These are phyloP conservation scores for Solanum neorickii DNA, from an alignment of 257 asterid species.

Conservation along the genomic window DNA sequence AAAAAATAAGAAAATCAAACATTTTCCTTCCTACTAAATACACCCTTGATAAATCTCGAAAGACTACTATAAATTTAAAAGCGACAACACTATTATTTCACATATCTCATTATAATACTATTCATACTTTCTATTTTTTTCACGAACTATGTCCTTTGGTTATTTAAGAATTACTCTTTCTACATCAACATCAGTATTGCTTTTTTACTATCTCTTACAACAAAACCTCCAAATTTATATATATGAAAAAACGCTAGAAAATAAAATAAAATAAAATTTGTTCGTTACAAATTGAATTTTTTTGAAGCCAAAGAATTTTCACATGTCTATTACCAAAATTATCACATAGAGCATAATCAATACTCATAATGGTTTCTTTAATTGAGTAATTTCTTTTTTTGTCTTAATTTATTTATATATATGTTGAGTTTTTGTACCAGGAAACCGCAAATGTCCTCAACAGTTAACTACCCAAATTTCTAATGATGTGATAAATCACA, in stretches of 20 bases:
- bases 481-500: no score
- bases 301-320: not conserved
- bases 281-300: not conserved
- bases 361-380: not conserved
- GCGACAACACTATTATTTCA: not conserved
- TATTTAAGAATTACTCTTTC: not conserved
- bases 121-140: not conserved
- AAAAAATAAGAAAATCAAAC: not conserved
- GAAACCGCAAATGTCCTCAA: no score
- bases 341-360: not conserved
- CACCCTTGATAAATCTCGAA: not conserved
- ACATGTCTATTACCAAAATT: not conserved
- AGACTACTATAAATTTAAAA: not conserved
- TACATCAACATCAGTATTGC: not conserved
- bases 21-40: not conserved
- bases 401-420: no score
- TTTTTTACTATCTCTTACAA: not conserved
- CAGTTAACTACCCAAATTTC: no score
- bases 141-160: not conserved
- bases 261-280: no score
- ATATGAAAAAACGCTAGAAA: no score
- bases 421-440: no score
- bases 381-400: no score
- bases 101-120: not conserved
- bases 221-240: no score